Percentiles rank a stretch among this genome's conserved stretches.
These are phyloP conservation scores for Ophiostoma sp. DNA, from an alignment of 2,329 filamentous ascomycete genomes.

Conservation along the genomic window DNA sequence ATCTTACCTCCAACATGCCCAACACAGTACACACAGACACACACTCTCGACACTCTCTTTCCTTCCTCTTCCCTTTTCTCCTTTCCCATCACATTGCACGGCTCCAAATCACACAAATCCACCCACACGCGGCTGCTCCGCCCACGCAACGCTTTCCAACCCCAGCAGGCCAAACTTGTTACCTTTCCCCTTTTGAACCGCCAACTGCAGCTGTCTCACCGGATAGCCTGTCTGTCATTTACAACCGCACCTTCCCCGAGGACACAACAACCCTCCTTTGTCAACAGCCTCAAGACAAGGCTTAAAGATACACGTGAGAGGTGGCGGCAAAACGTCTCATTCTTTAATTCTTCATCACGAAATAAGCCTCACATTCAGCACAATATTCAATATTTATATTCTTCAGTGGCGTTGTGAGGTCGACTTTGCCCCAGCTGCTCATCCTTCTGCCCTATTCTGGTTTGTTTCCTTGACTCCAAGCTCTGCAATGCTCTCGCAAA, in stretches of 20 bases:
- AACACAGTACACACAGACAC: neutral
- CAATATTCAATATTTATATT: neutral
- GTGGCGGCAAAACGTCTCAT: neutral
- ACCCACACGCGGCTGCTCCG: conserved; percentile 12
- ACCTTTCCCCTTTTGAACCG: neutral
- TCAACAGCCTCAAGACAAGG: neutral
- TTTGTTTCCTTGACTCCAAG: neutral
- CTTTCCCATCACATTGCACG: conserved; percentile 11
- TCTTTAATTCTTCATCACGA: neutral
- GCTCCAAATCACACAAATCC: conserved; percentile 2
- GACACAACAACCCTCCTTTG: neutral
- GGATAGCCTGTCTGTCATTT: neutral
- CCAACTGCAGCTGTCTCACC: neutral
- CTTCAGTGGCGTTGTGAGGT: neutral
- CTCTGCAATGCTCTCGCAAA: neutral
- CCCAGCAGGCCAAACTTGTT: neutral
- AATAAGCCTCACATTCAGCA: neutral
- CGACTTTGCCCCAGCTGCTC: neutral
- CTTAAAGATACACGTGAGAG: neutral
- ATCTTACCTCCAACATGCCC: neutral
- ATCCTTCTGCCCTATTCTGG: neutral
- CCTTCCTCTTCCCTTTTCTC: neutral
- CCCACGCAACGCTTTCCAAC: neutral
- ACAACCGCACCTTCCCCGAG: neutral
- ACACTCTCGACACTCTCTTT: neutral